Evolutionary conservation across 768 basidiomycete genomes (phyloP), one percentile per base, ranked within the genome.

Genomic region (Flagelloscypha sp.): DNA sequence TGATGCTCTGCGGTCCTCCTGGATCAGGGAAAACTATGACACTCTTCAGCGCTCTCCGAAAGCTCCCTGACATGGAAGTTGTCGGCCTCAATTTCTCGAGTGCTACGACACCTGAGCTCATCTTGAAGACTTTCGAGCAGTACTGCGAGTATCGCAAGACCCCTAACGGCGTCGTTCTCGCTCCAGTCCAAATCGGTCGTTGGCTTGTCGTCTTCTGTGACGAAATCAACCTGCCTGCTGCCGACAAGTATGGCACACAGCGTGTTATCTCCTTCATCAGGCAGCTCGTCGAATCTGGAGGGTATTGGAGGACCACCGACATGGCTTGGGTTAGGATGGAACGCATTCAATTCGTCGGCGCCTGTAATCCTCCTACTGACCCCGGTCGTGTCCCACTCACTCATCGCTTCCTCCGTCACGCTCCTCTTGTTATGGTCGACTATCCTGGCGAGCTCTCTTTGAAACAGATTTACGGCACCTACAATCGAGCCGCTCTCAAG

Each of bases 171-270:
- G 86, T 95, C 30, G 76, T 97, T 30, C 76, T 99, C 35, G 82
- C 95, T 3, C 95, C 95, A 7, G 62, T 83, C 3, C 92, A 97
- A 51, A 90, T 97, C 43, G 94, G 94, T 18, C 81, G 92, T 30
- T 99, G 95, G 95, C 72, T 99, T 32, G 93, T 99, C 22, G 84
- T 99, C n/a, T 99, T 99, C 65, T 99, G 95, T 56, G 95, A 99
- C 55, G 95, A 99, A 59, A 98, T 99, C 68, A 99, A 99, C 53
- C 65, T 99, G 4, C 95, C 95, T 2, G 90, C 95, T 11, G 72
- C 80, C 7, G 95, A 99, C 68, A 94, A 92, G 60, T 99, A 99
- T 50, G 95, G 95, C 3, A 99, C 95, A 4, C 95, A 99, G 55
- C 76, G 89, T 17, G 95, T 99, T 51, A 98, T 99, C 52, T 97